phyloP scores from a whole-genome alignment of 805 yeast genomes.

The Ascoidea asiatica region DNA sequence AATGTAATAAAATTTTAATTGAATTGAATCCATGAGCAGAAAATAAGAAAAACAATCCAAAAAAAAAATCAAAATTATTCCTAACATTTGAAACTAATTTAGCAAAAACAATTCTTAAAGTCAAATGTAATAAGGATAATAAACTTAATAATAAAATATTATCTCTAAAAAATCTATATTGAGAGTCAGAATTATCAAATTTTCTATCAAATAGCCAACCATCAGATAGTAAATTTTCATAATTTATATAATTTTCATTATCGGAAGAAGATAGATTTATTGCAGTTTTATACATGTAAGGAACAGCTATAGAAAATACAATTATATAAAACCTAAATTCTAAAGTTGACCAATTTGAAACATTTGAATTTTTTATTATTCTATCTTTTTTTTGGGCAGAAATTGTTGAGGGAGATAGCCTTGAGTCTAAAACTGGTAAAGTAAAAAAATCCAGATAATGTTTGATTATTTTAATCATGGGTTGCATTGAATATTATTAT shows the following conservation, averaged over 20 bases:
- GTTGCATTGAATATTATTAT: no score
- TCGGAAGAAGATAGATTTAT: conserved; percentile 65
- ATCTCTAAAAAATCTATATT: conserved; percentile 77
- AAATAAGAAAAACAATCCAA: conserved; percentile 55
- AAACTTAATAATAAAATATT: conserved; percentile 53
- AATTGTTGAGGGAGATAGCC: neutral
- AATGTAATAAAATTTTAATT: conserved; percentile 45
- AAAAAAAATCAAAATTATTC: conserved; percentile 53
- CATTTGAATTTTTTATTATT: conserved; percentile 13
- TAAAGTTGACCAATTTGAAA: conserved; percentile 56
- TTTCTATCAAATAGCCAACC: conserved; percentile 90
- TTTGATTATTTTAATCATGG: no score
- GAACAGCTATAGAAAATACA: conserved; percentile 58
- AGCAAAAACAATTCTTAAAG: conserved; percentile 27
- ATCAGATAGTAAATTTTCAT: conserved; percentile 43
- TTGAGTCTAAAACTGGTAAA: neutral
- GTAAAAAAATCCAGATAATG: no score
- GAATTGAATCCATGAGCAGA: conserved; percentile 74
- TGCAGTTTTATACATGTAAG: conserved; percentile 72
- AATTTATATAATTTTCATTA: conserved; percentile 59
- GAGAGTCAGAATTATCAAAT: conserved; percentile 87
- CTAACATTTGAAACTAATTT: conserved; percentile 22
- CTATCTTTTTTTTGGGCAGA: neutral
- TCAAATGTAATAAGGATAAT: conserved; percentile 40
- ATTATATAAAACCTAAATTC: conserved; percentile 64